phyloP scores from a whole-genome alignment of 805 yeast genomes.

The Helenozyma rhizophorensis region DNA sequence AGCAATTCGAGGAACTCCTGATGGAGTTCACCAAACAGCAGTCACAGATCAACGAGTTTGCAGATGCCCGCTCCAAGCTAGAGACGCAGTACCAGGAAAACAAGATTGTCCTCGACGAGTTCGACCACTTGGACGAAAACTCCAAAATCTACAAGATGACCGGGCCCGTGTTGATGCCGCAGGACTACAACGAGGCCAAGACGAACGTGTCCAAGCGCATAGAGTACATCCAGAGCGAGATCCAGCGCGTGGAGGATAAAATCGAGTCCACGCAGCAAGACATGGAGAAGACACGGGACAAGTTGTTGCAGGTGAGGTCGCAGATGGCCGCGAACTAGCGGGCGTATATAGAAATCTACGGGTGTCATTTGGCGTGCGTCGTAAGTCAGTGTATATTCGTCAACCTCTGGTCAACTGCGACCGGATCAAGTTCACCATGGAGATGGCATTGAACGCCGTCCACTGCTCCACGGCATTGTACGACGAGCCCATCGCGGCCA shows the following conservation, averaged over 20 bases:
- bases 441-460: constrained; percentile 62
- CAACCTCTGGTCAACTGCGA: constrained; percentile 66
- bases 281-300: constrained; percentile 57
- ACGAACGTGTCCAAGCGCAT: constrained; percentile 82
- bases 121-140: constrained; percentile 56
- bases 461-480: constrained; percentile 73
- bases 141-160: constrained; percentile 83
- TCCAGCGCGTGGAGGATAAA: constrained; percentile 66
- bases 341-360: no score
- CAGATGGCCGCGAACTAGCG: constrained; percentile 18
- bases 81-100: constrained; percentile 96
- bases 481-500: constrained; percentile 53
- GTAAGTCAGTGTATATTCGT: no score
- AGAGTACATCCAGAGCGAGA: constrained; percentile 80
- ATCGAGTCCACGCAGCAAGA: constrained; percentile 44
- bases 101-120: constrained; percentile 81
- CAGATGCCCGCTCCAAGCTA: constrained; percentile 74
- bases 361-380: no score
- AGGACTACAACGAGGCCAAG: constrained; percentile 78
- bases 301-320: constrained; percentile 45
- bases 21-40: constrained; percentile 45
- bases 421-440: constrained; percentile 61
- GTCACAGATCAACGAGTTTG: constrained; percentile 45
- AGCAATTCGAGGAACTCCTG: constrained; percentile 41
- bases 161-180: constrained; percentile 91